phyloP scores from a whole-genome alignment of 306 rosid species.

The Cyclanthera cordifolia region DNA sequence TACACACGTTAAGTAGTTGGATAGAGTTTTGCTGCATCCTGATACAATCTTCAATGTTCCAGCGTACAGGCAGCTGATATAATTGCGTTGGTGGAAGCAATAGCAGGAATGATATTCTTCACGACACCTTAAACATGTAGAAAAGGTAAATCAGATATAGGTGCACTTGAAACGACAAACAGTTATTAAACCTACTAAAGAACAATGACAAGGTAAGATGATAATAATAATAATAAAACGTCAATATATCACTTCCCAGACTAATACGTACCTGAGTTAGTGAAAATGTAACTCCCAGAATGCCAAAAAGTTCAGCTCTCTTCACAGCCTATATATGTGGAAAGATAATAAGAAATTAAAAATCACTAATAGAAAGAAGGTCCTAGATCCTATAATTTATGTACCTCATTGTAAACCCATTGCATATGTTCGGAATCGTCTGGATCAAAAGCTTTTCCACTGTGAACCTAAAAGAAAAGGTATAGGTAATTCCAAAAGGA shows the following conservation, averaged over 20 bases:
- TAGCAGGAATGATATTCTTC: slow-evolving; percentile 92
- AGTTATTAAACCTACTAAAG: no score
- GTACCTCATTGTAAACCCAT: slow-evolving; percentile 84
- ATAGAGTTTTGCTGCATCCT: slow-evolving; percentile 90
- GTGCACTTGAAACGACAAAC: no score
- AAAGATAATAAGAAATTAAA: not conserved
- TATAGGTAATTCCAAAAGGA: not conserved
- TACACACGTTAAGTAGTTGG: slow-evolving; percentile 69
- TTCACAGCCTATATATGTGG: slow-evolving; percentile 47
- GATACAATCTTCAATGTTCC: slow-evolving; percentile 85
- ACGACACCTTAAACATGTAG: slow-evolving; percentile 60
- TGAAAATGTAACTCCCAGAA: slow-evolving; percentile 85
- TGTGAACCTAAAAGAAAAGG: slow-evolving; percentile 41
- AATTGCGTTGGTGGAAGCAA: slow-evolving; percentile 96
- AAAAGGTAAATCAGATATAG: not conserved
- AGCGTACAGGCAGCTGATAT: slow-evolving; percentile 90
- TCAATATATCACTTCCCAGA: no score
- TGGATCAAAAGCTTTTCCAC: slow-evolving; percentile 71
- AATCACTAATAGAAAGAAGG: not conserved
- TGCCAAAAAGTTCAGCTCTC: slow-evolving; percentile 96
- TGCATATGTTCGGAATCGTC: slow-evolving; percentile 83
- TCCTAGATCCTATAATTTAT: not conserved
- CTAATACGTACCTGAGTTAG: slow-evolving; percentile 72
- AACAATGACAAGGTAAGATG: no score
- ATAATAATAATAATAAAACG: not conserved